These are phyloP conservation scores for Geum urbanum DNA, from an alignment of 306 rosid genomes.

Conservation along the genomic window DNA sequence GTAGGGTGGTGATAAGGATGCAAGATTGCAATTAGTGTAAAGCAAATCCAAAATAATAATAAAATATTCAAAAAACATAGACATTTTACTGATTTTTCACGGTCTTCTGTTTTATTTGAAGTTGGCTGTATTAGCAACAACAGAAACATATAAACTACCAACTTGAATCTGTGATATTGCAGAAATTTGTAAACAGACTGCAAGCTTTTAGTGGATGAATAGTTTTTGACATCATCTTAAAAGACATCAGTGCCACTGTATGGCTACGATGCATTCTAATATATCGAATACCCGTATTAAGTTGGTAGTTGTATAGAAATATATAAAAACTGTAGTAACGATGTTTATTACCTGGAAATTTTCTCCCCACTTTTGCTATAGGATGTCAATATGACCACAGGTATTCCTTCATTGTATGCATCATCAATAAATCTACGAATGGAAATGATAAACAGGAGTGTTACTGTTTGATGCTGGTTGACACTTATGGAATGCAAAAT, in stretches of 20 bases:
- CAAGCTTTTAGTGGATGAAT: neutral
- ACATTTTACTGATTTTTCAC: neutral
- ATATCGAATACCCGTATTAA: neutral
- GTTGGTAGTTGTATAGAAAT: neutral
- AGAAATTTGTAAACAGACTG: neutral
- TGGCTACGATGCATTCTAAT: neutral
- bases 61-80: neutral
- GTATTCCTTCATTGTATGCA: constrained; percentile 64
- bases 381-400: constrained; percentile 67
- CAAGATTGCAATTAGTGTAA: constrained; percentile 5
- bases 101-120: too few relatives aligned
- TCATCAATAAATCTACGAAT: constrained; percentile 75
- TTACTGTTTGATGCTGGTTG: neutral
- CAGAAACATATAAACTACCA: neutral
- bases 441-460: constrained; percentile 20
- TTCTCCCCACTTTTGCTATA: constrained; percentile 63
- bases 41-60: neutral
- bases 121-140: too few relatives aligned
- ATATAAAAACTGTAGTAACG: neutral
- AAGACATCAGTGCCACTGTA: neutral
- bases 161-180: neutral
- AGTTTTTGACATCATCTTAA: too few relatives aligned
- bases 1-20: neutral
- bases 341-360: constrained; percentile 50
- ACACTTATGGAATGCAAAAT: neutral